Conservation (phyloP, 257 asterid genomes). For the Solanum arcanum region DNA sequence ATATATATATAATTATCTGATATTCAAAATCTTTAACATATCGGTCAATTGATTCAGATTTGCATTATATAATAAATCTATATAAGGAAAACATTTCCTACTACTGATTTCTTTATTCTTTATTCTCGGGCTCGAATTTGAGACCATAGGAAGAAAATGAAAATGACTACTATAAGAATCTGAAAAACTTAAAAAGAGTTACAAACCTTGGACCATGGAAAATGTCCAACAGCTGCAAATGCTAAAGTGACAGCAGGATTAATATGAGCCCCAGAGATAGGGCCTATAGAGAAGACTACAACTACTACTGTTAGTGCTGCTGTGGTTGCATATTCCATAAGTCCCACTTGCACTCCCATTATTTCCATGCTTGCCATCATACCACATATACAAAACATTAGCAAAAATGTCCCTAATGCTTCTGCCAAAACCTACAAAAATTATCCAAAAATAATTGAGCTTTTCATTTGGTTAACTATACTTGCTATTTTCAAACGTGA, state of each 20-base stretch:
- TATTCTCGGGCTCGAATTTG: not conserved
- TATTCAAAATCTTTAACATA: not conserved
- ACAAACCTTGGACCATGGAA: slow-evolving; percentile 66
- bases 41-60: not conserved
- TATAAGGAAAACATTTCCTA: not conserved
- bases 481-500: not conserved
- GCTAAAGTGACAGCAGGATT: slow-evolving; percentile 85
- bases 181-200: not conserved
- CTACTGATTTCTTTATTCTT: not conserved
- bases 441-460: not conserved
- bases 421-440: slow-evolving; percentile 61
- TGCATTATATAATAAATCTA: not conserved
- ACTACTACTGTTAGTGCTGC: slow-evolving; percentile 65
- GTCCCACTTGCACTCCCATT: slow-evolving; percentile 41
- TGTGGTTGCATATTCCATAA: slow-evolving; percentile 66
- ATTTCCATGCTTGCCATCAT: slow-evolving; percentile 50
- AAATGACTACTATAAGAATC: not conserved
- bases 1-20: not conserved
- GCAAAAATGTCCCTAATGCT: slow-evolving; percentile 55
- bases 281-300: slow-evolving; percentile 52
- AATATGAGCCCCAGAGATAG: slow-evolving; percentile 87
- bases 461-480: not conserved
- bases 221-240: slow-evolving; percentile 63
- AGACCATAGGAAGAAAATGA: not conserved
- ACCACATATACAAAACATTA: slow-evolving; percentile 67